phyloP scores from a whole-genome alignment of 2,329 filamentous ascomycete species.

The Trichoderma oligosporum region DNA sequence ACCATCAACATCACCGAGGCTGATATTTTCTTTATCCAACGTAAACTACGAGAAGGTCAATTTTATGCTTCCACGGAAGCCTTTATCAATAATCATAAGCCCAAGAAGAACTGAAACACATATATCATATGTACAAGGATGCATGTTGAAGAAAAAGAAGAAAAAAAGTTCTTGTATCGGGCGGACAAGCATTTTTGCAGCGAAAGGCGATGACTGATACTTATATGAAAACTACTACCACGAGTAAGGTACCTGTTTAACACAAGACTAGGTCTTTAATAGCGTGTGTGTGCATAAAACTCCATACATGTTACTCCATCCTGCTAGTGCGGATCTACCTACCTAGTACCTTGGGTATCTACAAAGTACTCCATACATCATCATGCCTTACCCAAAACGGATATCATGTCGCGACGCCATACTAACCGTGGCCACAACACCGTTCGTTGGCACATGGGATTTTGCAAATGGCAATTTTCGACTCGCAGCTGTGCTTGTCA shows the following conservation, averaged over 20 bases:
- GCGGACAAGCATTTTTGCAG: neutral
- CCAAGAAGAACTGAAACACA: slow-evolving; percentile 4
- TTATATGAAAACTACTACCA: neutral
- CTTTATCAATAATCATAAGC: slow-evolving; percentile 16
- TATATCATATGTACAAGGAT: neutral
- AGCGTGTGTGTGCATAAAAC: slow-evolving; percentile 17
- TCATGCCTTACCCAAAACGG: slow-evolving; percentile 17
- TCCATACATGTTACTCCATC: slow-evolving; percentile 8
- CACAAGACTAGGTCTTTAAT: slow-evolving; percentile 8
- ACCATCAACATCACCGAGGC: slow-evolving; percentile 15
- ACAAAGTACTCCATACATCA: too few species aligned
- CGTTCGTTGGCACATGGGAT: neutral
- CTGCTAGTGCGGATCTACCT: slow-evolving; percentile 13
- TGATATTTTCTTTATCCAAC: slow-evolving; percentile 18
- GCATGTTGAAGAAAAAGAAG: neutral
- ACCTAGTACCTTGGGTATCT: too few species aligned
- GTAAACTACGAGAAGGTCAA: slow-evolving; percentile 17
- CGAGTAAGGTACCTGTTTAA: slow-evolving; percentile 3
- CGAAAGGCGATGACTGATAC: too few species aligned
- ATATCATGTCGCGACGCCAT: slow-evolving; percentile 15
- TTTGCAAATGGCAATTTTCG: neutral
- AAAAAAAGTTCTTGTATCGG: too few species aligned
- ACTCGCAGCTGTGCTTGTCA: neutral
- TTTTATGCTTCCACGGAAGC: slow-evolving; percentile 15
- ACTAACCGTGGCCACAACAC: neutral